phyloP scores from a whole-genome alignment of 176 grass and related monocot genomes.

The Triticum aestivum region IWGSC_CS_RefSeq_v2.1 NC_057807.1:295642552-295643051 shows the following conservation, averaged over 20 bases:
- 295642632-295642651: slow-evolving; percentile 56
- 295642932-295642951: neutral
- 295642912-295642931: neutral
- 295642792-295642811: slow-evolving; percentile 6
- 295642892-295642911: slow-evolving; percentile 1
- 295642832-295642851: neutral
- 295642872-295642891: neutral
- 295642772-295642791: slow-evolving; percentile 47
- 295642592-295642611: neutral
- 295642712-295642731: slow-evolving; percentile 62
- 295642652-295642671: slow-evolving; percentile 61
- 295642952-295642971: neutral
- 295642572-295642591: neutral
- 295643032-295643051: neutral
- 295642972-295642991: neutral
- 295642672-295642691: slow-evolving; percentile 67
- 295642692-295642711: slow-evolving; percentile 81
- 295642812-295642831: neutral
- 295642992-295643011: neutral
- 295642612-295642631: slow-evolving; percentile 33
- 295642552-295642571: neutral
- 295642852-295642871: neutral
- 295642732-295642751: slow-evolving; percentile 70
- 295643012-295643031: slow-evolving; percentile 14
- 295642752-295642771: slow-evolving; percentile 54